Evolutionary conservation across 1,284 basidiomycete genomes (phyloP), one percentile per base, ranked within the genome.

Genomic region (Leccinum griseonigrum): DNA sequence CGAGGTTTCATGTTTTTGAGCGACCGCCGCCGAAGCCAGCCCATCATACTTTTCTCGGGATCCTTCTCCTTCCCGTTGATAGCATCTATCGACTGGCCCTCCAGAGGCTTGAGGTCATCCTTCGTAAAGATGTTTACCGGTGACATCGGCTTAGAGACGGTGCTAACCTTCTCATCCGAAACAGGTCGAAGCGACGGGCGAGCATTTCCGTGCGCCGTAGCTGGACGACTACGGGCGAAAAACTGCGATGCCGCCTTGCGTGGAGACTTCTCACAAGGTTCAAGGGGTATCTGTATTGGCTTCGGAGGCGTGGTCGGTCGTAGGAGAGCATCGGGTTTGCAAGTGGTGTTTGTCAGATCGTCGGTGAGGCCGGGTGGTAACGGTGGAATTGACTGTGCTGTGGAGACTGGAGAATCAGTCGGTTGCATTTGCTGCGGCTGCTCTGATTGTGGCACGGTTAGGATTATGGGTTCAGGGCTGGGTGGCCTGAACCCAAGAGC

Each of bases 1-100:
- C 72, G 73, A 40, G 65, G 38, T 60, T 61, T 68, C 58, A 64
- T 48, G 58, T 62, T 68, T 68, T 73, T 73, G 57, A 65, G 38
- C 60, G 82, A 82, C 74, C 81, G 82, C 64, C 83, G 79, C 69
- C 83, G 84, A 63, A 87, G 84, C 87, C 87, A 90, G 13, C 72
- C 65, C 57, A 79, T 79, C 54, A 79, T 59, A 65, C 79, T 81
- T 64, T 76, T 75, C 63, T 81, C 81, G 6, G 78, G 70, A 54
- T 76, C 74, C 65, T 75, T 79, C 34, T 77, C 77, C 65, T 76
- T 79, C 11, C 76, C 77, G 60, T 77, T 77, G 13, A 69, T 66
- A 58, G 70, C 69, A 43, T 31, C n/a, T 31, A 54, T 48, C 7
- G 56, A 18, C 9, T 54, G 43, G 26, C 31, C 40, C 3, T 60